Conservation (phyloP, 805 yeast genomes). For the Myxozyma nipponensis region DNA sequence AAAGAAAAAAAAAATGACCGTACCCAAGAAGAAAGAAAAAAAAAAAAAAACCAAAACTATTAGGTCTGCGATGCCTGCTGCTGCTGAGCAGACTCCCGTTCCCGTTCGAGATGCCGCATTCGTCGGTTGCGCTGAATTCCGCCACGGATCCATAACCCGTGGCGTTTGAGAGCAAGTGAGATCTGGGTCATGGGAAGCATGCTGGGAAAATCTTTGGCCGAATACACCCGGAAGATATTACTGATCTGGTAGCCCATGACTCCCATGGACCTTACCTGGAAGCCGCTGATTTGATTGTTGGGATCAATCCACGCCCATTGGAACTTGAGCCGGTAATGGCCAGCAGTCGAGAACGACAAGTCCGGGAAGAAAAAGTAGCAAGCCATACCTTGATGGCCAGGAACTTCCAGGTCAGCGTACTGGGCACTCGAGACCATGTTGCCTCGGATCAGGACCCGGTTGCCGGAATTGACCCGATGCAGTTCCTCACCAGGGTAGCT, state of each 20-base stretch:
- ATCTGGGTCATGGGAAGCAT: constrained; percentile 29
- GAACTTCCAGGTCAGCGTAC: constrained; percentile 15
- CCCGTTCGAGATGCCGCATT: background rate
- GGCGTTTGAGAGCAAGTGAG: constrained; percentile 21
- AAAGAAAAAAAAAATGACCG: no score
- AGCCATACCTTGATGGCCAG: constrained; percentile 15
- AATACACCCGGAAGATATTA: constrained; percentile 33
- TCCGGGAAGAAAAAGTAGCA: constrained; percentile 36
- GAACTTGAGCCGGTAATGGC: constrained; percentile 34
- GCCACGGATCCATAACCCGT: constrained; percentile 26
- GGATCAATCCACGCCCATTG: constrained; percentile 33
- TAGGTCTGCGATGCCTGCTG: no score
- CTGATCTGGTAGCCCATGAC: constrained; percentile 28
- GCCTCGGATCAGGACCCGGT: constrained; percentile 24
- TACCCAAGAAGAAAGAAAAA: no score
- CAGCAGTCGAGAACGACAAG: constrained; percentile 37
- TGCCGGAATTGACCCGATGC: constrained; percentile 2
- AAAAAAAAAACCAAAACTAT: no score
- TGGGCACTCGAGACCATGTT: constrained; percentile 25
- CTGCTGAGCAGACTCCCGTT: no score
- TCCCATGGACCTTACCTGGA: constrained; percentile 23
- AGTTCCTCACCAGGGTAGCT: background rate
- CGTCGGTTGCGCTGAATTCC: constrained; percentile 22
- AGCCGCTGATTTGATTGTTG: constrained; percentile 12
- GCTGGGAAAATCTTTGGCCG: constrained; percentile 39